Conservation (phyloP, 352 stramenopile species). For the Pythium apleroticum region DNA sequence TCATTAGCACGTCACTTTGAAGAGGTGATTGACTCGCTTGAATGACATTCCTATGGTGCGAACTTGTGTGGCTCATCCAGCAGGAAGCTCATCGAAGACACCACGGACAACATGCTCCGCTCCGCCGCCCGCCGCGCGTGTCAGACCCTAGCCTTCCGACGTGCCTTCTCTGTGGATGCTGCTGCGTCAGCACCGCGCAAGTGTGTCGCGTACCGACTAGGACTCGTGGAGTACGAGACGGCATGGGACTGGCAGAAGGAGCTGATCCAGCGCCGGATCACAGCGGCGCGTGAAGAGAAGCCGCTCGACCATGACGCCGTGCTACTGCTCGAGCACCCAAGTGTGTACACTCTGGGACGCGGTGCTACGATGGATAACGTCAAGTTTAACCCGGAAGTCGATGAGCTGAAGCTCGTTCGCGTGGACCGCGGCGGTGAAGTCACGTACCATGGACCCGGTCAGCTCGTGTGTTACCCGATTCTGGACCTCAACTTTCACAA, state of each 20-base stretch:
- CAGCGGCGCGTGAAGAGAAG: constrained; percentile 40
- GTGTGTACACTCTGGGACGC: constrained; percentile 95
- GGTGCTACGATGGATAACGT: constrained; percentile 79
- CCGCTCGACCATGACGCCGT: constrained; percentile 81
- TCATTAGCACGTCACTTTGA: constrained; percentile 8
- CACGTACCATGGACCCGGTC: constrained; percentile 97
- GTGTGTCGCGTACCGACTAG: constrained; percentile 69
- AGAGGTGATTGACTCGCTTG: neutral
- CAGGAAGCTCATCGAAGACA: constrained; percentile 4
- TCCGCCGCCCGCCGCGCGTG: neutral
- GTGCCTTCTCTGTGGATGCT: constrained; percentile 3
- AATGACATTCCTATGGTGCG: constrained; percentile 19
- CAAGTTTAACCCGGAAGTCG: constrained; percentile 49
- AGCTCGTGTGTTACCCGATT: constrained; percentile 98
- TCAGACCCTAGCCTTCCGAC: neutral
- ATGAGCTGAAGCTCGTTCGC: constrained; percentile 89
- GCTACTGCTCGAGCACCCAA: constrained; percentile 93
- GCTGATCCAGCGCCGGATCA: constrained; percentile 79
- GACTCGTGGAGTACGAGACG: constrained; percentile 77
- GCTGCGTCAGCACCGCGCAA: constrained; percentile 29
- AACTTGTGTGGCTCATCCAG: neutral
- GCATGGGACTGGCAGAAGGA: constrained; percentile 88
- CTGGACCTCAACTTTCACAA: constrained; percentile 94
- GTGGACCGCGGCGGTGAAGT: constrained; percentile 99
- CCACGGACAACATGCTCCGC: neutral